Percentiles rank a stretch among this genome's conserved stretches.
phyloP scores from a whole-genome alignment of 1,139 yeast species.

The Hyphopichia pseudoburtonii region DNA sequence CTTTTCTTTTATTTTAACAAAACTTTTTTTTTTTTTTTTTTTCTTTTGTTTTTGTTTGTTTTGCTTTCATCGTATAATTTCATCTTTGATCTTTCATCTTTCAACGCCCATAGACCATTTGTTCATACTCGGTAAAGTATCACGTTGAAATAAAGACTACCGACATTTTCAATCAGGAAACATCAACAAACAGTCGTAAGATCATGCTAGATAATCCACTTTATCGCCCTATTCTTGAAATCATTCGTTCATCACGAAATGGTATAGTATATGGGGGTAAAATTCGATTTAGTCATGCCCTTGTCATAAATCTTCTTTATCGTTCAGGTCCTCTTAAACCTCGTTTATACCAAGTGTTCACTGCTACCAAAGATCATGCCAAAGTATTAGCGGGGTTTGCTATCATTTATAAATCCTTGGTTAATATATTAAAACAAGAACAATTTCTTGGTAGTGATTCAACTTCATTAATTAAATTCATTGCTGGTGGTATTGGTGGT shows the following conservation, averaged over 20 bases:
- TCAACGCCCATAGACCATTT: too few relatives aligned
- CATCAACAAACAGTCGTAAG: not conserved
- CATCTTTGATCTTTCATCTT: too few relatives aligned
- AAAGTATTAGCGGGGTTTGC: constrained; percentile 67
- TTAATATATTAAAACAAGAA: constrained; percentile 33
- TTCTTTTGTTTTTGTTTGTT: too few relatives aligned
- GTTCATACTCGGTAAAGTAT: too few relatives aligned
- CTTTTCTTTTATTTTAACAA: too few relatives aligned
- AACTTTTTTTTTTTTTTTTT: too few relatives aligned
- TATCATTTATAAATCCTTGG: constrained; percentile 51
- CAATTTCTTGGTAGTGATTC: constrained; percentile 30
- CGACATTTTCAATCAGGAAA: too few relatives aligned
- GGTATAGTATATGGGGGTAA: constrained; percentile 74
- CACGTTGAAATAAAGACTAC: too few relatives aligned
- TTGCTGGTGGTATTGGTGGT: constrained; percentile 68
- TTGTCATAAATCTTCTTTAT: constrained; percentile 61
- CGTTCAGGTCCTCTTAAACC: constrained; percentile 49
- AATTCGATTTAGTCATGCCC: constrained; percentile 70
- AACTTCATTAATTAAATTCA: constrained; percentile 39
- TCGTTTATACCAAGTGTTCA: constrained; percentile 48
- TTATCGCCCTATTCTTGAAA: constrained; percentile 41
- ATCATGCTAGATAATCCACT: constrained; percentile 19
- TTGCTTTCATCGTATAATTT: too few relatives aligned
- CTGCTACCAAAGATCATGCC: constrained; percentile 68
- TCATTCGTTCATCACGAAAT: constrained; percentile 42